These are phyloP conservation scores for Globisporangium sylvaticum DNA, from an alignment of 352 stramenopile species.

Conservation along the genomic window DNA sequence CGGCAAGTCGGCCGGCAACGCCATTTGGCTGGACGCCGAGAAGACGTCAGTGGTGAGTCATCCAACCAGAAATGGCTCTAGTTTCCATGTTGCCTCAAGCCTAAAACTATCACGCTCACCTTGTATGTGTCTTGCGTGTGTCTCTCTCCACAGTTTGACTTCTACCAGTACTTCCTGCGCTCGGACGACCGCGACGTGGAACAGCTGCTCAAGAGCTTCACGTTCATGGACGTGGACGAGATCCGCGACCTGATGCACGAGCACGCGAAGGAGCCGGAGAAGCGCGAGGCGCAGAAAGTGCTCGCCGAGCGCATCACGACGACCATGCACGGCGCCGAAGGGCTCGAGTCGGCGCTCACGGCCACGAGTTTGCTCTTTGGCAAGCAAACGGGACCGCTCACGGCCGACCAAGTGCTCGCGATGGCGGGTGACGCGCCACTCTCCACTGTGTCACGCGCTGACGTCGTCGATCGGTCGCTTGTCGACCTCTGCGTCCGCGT, in stretches of 20 bases:
- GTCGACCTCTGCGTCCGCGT: slow-evolving; percentile 91
- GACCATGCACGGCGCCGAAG: slow-evolving; percentile 92
- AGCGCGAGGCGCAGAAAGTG: slow-evolving; percentile 66
- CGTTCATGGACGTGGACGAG: slow-evolving; percentile 92
- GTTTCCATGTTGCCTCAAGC: not conserved
- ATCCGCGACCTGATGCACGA: slow-evolving; percentile 88
- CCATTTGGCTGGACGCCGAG: slow-evolving; percentile 95
- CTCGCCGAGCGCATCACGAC: slow-evolving; percentile 84
- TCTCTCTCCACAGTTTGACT: slow-evolving; percentile 66
- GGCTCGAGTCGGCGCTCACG: slow-evolving; percentile 51
- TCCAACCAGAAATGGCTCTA: not conserved
- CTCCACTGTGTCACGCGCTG: slow-evolving; percentile 28
- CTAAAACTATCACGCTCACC: not conserved
- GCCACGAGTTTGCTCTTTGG: slow-evolving; percentile 70
- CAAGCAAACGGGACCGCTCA: slow-evolving; percentile 53
- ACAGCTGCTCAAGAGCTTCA: slow-evolving; percentile 97
- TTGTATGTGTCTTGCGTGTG: not conserved
- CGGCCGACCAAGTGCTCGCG: slow-evolving; percentile 56
- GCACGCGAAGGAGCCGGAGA: slow-evolving; percentile 74
- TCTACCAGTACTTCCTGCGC: slow-evolving; percentile 92
- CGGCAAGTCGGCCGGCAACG: slow-evolving; percentile 98
- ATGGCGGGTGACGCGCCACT: slow-evolving; percentile 69
- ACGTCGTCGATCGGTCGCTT: slow-evolving; percentile 74
- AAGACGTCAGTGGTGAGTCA: slow-evolving; percentile 93
- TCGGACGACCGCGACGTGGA: slow-evolving; percentile 91